Base-by-base conservation (phyloP, 2,329 filamentous ascomycete species). In the Colletotrichum sp. region DNA sequence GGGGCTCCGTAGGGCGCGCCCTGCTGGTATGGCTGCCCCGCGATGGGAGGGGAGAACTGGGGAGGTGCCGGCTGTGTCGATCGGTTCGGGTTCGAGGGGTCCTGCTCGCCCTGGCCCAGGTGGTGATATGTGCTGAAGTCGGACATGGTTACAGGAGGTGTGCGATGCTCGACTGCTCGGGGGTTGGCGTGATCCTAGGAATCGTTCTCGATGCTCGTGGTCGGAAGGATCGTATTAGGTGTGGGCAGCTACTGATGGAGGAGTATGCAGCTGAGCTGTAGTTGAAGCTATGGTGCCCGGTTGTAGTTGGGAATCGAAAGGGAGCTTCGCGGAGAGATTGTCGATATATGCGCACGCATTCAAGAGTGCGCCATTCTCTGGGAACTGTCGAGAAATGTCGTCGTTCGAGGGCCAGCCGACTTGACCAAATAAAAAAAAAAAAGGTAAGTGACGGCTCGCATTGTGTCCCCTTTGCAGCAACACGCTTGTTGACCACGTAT, bases 1-100 rank as follows among this genome's bases (percentile, higher is more conserved):
- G 83, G 83, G 65, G 84, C 84, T 70, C 83, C 85, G 80, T 89
- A 88, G 36, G 79, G 79, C 10, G 63, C 78, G 70, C 78, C 81
- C 78, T 90, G 89, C 78, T 90, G 88, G 79, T 92, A 92, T 21
- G 88, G 89, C 72, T 90, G 87, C 66, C 87, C 85, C 48, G 89
- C 89, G 71, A 90, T 81, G 18, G 89, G 89, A 60, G 89, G 89
- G 74, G 90, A 87, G 83, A 93, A 93, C 80, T 92, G 90, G 78
- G 88, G 87, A 74, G 87, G 83, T 75, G 86, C 86, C 65, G 88
- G 89, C 77, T 90, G 89, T 80, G 83, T 84, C 74, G 86, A 87
- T 83, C 86, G 83, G 84, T 88, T 85, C 81, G 89, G 85, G 84
- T 92, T 84, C 84, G 90, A 87, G 81, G 90, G 86, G 78, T 93